phyloP scores from a whole-genome alignment of 1,284 basidiomycete genomes.

The Tremellales sp. region DNA sequence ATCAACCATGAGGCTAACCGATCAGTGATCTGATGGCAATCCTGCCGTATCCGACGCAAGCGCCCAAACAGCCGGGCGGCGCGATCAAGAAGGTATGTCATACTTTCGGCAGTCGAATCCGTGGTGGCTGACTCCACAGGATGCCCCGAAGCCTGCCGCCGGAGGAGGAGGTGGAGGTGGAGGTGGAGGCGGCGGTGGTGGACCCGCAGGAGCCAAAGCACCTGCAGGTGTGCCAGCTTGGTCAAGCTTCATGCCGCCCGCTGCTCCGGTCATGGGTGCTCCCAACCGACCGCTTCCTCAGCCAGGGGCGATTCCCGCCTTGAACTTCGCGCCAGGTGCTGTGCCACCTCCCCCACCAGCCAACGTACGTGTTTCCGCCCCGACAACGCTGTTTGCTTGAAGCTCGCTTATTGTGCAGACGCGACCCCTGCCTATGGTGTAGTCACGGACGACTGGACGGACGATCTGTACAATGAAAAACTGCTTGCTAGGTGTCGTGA shows the following conservation, averaged over 20 bases:
- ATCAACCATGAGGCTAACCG: not conserved
- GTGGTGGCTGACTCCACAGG: not conserved
- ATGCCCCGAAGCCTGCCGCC: constrained; percentile 4
- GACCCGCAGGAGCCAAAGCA: not conserved
- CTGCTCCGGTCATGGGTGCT: constrained; percentile 11
- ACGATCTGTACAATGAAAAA: too few species aligned
- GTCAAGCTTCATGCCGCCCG: constrained; percentile 13
- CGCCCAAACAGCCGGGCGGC: constrained; percentile 28
- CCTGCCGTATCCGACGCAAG: constrained; percentile 39
- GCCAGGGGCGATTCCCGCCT: too few species aligned
- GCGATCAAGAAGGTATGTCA: constrained; percentile 19
- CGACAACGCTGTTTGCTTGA: not conserved
- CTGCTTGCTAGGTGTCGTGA: too few species aligned
- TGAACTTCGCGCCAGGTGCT: constrained; percentile 10
- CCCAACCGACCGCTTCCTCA: constrained; percentile 17
- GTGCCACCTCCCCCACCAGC: constrained; percentile 14
- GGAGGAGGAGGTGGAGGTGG: constrained; percentile 1
- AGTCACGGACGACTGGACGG: too few species aligned
- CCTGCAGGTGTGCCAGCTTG: constrained; percentile 16
- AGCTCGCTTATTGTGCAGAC: not conserved
- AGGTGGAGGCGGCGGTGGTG: not conserved
- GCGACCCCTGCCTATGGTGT: constrained; percentile 13
- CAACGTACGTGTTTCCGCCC: constrained; percentile 4
- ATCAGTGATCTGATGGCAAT: constrained; percentile 46
- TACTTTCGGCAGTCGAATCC: not conserved